Base-by-base conservation (phyloP, 495 filamentous ascomycete species). In the Trichoderma reesei region DNA sequence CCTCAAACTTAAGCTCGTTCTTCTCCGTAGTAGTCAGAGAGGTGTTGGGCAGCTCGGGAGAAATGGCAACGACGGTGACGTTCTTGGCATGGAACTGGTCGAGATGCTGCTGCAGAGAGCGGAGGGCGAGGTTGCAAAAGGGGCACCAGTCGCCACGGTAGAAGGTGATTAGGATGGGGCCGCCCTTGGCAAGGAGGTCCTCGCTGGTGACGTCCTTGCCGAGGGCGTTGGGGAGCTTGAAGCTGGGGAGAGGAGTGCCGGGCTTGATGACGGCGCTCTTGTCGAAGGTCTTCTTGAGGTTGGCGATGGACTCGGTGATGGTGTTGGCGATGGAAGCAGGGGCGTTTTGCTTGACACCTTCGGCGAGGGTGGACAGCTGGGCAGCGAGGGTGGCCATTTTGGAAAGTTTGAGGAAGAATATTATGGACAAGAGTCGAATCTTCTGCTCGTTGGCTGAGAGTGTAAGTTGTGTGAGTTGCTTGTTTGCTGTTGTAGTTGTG, bases 61-160 rank as follows among this genome's bases (percentile, higher is more conserved):
- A 68, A 38, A 79, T 72, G 38, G 76, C 76, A 1, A 77, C 75
- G 9, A 79, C 67, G 1, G 73, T 71, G 10, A 77, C 76, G 39
- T 73, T 73, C 41, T 72, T 75, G 34, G 70, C 66, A 41, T 69
- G 59, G 56, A 79, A 71, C 5, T 71, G 67, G 16, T 64, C 56
- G 18, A 77, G 66, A 39, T 69, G 66, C 44, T 64, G 67, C 48
- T 79, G 74, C 2, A 77, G 63, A 10, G 67, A 41, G 8, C 60
- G 61, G 1, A 79, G 60, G 1, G 65, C 70, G 38, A 78, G 59
- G 67, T 77, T 76, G 66, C 77, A 79, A 70, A 72, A 78, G 1
- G 76, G 76, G 64, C 77, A 79, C 77, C 76, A 79, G 61, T 71
- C 69, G 3, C 76, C 77, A 38, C 77, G 74, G 68, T 78, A 79